Conservation (phyloP, 176 grass and related monocot genomes). For the Juncus inflexus region DNA sequence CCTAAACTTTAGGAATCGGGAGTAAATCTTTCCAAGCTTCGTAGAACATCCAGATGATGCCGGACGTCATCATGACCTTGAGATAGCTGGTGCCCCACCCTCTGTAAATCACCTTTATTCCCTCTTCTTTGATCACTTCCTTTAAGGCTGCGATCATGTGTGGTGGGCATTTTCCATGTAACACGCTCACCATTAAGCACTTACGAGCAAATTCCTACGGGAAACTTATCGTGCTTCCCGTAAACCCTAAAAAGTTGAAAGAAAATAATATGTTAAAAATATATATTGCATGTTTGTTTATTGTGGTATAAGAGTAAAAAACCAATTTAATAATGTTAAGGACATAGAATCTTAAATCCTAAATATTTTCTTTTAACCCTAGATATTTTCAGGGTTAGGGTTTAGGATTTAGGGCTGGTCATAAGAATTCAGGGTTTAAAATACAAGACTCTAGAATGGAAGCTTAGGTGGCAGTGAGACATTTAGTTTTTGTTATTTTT, state of each 20-base stretch:
- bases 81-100: constrained; percentile 78
- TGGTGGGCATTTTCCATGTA: constrained; percentile 64
- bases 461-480: no score
- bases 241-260: constrained; percentile 43
- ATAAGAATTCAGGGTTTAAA: no score
- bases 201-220: constrained; percentile 89
- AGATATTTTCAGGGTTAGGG: no score
- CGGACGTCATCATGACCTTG: constrained; percentile 85
- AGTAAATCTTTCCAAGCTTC: constrained; percentile 93
- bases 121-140: constrained; percentile 60
- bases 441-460: no score
- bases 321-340: no score
- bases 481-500: no score
- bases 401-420: no score
- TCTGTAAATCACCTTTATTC: constrained; percentile 55
- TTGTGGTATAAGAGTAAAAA: no score
- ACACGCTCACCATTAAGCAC: constrained; percentile 67
- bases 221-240: constrained; percentile 83
- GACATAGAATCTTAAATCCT: no score
- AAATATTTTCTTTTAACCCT: no score
- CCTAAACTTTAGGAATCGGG: constrained; percentile 23
- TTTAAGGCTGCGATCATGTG: constrained; percentile 64
- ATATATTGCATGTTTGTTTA: not conserved
- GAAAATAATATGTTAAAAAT: not conserved
- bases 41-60: constrained; percentile 96